Percentiles rank a stretch among this genome's conserved stretches.
Conservation (phyloP, 2,329 filamentous ascomycete species). For the Pyricularia sp. region DNA sequence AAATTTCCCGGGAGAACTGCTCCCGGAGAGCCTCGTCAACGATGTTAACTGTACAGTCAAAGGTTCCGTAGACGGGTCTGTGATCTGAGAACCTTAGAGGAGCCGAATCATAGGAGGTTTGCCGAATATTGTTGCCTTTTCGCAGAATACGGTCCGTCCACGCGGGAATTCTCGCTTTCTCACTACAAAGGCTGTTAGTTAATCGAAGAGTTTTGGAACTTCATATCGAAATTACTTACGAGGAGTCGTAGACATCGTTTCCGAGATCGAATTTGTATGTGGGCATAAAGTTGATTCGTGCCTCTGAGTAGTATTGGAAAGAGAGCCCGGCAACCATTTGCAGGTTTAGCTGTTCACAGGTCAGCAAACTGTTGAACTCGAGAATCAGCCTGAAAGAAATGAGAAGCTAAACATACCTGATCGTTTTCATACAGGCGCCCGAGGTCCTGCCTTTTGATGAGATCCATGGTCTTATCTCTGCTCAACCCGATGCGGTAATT, state of each 20-base stretch:
- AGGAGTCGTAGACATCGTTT: slow-evolving; percentile 83
- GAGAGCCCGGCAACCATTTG: slow-evolving; percentile 91
- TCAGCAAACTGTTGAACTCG: neutral
- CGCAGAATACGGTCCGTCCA: slow-evolving; percentile 94
- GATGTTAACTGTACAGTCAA: slow-evolving; percentile 74
- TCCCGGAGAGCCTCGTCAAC: slow-evolving; percentile 69
- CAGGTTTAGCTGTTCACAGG: slow-evolving; percentile 59
- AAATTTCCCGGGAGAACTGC: slow-evolving; percentile 63
- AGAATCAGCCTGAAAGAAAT: too few species aligned
- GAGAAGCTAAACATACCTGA: slow-evolving; percentile 34
- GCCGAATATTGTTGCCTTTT: slow-evolving; percentile 74
- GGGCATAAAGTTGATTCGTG: slow-evolving; percentile 76
- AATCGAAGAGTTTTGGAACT: slow-evolving; percentile 7
- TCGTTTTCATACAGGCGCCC: slow-evolving; percentile 84
- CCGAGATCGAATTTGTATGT: slow-evolving; percentile 96
- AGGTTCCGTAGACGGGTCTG: slow-evolving; percentile 85
- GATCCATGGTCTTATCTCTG: slow-evolving; percentile 65
- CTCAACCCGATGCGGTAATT: slow-evolving; percentile 91
- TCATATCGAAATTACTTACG: slow-evolving; percentile 39
- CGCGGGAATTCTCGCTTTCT: slow-evolving; percentile 89
- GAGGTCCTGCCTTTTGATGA: slow-evolving; percentile 65
- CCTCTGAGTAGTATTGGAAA: slow-evolving; percentile 89
- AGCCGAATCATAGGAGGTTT: slow-evolving; percentile 74
- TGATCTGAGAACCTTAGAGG: slow-evolving; percentile 88
- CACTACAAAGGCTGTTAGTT: slow-evolving; percentile 39